phyloP scores from a whole-genome alignment of 2,329 filamentous ascomycete species.

The Aspergillus puulaauensis region DNA sequence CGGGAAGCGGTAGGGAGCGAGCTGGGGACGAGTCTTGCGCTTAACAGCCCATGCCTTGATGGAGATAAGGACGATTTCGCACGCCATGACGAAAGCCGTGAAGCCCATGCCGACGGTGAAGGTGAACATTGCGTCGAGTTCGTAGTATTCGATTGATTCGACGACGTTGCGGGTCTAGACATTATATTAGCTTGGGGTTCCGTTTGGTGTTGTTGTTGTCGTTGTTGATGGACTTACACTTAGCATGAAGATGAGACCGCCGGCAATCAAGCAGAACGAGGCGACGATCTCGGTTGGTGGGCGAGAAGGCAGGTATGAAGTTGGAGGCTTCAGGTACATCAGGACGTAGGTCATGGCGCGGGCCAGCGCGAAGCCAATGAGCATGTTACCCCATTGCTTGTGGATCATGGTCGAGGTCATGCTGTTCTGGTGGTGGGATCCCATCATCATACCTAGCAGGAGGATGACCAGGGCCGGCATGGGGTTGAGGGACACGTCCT shows the following conservation, averaged over 20 bases:
- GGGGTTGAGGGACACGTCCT: constrained; percentile 79
- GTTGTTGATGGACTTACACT: constrained; percentile 60
- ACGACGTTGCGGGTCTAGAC: constrained; percentile 71
- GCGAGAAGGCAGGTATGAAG: constrained; percentile 74
- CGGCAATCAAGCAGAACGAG: constrained; percentile 81
- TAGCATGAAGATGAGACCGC: constrained; percentile 89
- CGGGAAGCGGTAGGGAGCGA: constrained; percentile 32
- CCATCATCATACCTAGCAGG: constrained; percentile 91
- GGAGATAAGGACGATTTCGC: constrained; percentile 73
- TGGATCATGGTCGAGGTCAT: constrained; percentile 91
- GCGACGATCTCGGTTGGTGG: constrained; percentile 88
- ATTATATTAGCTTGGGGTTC: constrained; percentile 15
- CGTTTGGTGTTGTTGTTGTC: not conserved
- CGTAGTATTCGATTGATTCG: constrained; percentile 70
- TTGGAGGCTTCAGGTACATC: constrained; percentile 76
- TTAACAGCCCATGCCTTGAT: constrained; percentile 81
- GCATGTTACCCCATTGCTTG: constrained; percentile 85
- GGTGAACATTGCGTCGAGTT: constrained; percentile 86
- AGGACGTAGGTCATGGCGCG: constrained; percentile 77
- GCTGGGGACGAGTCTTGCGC: constrained; percentile 36
- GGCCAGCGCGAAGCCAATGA: constrained; percentile 77
- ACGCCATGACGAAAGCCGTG: constrained; percentile 81
- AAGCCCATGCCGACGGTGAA: constrained; percentile 87
- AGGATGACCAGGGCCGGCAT: constrained; percentile 85
- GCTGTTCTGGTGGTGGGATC: constrained; percentile 78